phyloP scores from a whole-genome alignment of 2,329 filamentous ascomycete genomes.

The Periconia sp. region DNA sequence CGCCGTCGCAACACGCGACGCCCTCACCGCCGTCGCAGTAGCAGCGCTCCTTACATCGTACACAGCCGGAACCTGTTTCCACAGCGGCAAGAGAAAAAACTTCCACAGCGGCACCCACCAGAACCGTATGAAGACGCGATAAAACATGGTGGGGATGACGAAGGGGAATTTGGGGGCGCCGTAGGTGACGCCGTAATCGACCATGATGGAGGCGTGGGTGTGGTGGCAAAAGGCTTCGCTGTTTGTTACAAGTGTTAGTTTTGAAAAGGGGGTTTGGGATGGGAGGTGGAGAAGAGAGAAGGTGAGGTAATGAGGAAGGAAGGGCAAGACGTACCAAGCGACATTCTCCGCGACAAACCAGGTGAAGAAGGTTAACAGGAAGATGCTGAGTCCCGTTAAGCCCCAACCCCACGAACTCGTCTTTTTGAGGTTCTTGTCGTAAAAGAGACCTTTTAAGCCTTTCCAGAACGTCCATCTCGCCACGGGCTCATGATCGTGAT shows the following conservation, averaged over 20 bases:
- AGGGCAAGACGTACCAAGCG: slow-evolving; percentile 44
- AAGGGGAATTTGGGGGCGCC: slow-evolving; percentile 58
- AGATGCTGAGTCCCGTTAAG: slow-evolving; percentile 45
- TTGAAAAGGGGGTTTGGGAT: background rate
- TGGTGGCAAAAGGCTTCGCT: slow-evolving; percentile 56
- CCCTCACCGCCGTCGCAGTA: background rate
- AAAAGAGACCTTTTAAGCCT: slow-evolving; percentile 30
- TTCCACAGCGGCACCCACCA: slow-evolving; percentile 39
- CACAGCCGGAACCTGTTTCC: background rate
- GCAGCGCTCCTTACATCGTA: background rate
- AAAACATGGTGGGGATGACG: slow-evolving; percentile 58
- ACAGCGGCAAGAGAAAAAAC: slow-evolving; percentile 5
- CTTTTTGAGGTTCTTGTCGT: slow-evolving; percentile 22
- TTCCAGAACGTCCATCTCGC: slow-evolving; percentile 18
- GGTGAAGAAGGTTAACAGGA: slow-evolving; percentile 43
- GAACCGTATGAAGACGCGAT: slow-evolving; percentile 38
- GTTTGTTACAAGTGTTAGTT: slow-evolving; percentile 4
- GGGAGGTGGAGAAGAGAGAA: background rate
- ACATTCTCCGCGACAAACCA: slow-evolving; percentile 55
- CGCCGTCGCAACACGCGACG: background rate
- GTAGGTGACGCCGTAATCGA: slow-evolving; percentile 53
- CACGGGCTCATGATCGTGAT: slow-evolving; percentile 4
- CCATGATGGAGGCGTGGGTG: slow-evolving; percentile 50
- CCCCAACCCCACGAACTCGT: slow-evolving; percentile 23
- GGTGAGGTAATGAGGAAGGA: too few species aligned